These are phyloP conservation scores for Didymella pinodella DNA, from an alignment of 2,329 filamentous ascomycete species.

Conservation along the genomic window DNA sequence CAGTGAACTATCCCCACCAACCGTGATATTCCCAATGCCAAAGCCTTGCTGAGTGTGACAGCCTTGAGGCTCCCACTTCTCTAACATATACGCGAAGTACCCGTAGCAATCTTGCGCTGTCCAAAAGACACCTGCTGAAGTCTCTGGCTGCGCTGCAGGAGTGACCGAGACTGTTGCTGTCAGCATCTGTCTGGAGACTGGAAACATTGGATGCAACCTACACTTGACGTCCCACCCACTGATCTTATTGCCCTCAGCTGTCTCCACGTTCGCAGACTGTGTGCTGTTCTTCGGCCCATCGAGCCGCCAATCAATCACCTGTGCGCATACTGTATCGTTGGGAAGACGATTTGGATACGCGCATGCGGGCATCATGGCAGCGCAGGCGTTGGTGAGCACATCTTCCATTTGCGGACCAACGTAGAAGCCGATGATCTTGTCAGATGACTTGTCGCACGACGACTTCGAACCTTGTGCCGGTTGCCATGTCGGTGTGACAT, in stretches of 20 bases:
- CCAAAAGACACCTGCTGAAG: slow-evolving; percentile 33
- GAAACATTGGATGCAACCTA: slow-evolving; percentile 16
- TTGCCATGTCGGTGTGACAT: slow-evolving; percentile 24
- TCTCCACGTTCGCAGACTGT: slow-evolving; percentile 30
- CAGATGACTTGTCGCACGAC: slow-evolving; percentile 31
- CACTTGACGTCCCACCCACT: slow-evolving; percentile 31
- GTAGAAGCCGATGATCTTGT: slow-evolving; percentile 33
- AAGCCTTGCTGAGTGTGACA: slow-evolving; percentile 32
- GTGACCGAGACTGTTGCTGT: slow-evolving; percentile 35
- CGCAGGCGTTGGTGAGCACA: slow-evolving; percentile 38
- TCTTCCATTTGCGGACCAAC: slow-evolving; percentile 31
- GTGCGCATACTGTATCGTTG: slow-evolving; percentile 27
- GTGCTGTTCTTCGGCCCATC: slow-evolving; percentile 27
- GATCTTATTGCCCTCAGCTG: slow-evolving; percentile 25
- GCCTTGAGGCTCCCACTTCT: slow-evolving; percentile 28
- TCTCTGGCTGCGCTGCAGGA: slow-evolving; percentile 28
- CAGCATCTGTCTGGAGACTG: neutral
- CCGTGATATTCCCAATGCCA: slow-evolving; percentile 33
- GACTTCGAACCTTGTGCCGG: slow-evolving; percentile 25
- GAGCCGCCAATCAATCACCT: slow-evolving; percentile 30
- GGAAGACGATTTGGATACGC: slow-evolving; percentile 32
- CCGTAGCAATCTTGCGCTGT: slow-evolving; percentile 39
- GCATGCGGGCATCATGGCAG: slow-evolving; percentile 39
- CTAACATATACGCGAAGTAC: slow-evolving; percentile 37
- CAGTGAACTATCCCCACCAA: slow-evolving; percentile 33